Conservation (phyloP, 345 rosid genomes). For the Populus alba region DNA sequence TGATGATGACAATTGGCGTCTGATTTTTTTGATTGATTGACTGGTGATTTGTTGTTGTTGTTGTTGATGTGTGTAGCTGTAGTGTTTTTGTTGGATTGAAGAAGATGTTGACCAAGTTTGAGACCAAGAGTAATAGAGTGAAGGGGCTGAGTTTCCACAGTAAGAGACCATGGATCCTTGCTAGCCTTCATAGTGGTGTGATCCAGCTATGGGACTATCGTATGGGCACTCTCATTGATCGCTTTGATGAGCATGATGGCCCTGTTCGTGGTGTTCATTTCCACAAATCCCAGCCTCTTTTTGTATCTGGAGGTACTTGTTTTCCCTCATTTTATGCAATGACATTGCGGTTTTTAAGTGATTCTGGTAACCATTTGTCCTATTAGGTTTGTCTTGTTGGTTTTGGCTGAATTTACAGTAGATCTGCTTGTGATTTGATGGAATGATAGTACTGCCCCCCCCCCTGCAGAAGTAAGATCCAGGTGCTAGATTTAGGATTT, state of each 20-base stretch:
- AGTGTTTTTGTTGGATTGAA: constrained; percentile 3
- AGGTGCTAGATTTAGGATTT: neutral
- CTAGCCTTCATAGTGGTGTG: constrained; percentile 98
- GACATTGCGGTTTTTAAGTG: neutral
- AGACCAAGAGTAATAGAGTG: constrained; percentile 97
- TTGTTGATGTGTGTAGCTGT: neutral
- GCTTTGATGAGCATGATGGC: constrained; percentile 97
- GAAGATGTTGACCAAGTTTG: constrained; percentile 92
- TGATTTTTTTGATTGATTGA: neutral
- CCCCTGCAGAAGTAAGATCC: neutral
- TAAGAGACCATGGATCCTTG: constrained; percentile 97
- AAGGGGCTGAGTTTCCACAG: constrained; percentile 95
- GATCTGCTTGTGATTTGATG: neutral
- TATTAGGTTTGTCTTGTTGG: neutral
- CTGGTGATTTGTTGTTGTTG: neutral
- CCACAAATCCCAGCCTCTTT: constrained; percentile 84
- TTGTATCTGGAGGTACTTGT: constrained; percentile 82
- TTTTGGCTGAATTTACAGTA: neutral
- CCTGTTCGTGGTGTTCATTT: constrained; percentile 99
- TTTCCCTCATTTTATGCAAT: neutral
- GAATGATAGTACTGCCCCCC: neutral
- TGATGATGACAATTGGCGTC: neutral
- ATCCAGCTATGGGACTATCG: constrained; percentile 99
- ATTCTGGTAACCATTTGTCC: neutral
- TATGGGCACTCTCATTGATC: constrained; percentile 89